Base-by-base conservation (phyloP, 1,284 basidiomycete species). In the Papiliotrema nemorosa region DNA sequence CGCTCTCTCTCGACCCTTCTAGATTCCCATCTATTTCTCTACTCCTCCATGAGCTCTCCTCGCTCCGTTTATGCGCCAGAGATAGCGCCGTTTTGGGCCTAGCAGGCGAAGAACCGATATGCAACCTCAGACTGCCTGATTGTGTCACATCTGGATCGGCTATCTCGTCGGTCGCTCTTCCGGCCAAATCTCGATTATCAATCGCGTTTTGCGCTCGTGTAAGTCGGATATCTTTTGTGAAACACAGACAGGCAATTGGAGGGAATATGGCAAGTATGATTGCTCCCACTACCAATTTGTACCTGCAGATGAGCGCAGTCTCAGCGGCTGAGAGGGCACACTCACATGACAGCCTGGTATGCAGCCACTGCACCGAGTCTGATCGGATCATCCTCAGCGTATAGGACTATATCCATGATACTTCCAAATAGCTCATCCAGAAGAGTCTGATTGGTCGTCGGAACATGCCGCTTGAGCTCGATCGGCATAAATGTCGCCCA, bases 281-380 rank as follows among this genome's bases (percentile, higher is more conserved):
- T 13, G 73, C 65, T 18, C 67, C 65, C 16, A 69, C 47, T 24
- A 72, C 68, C 13, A 72, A 61, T 13, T 58, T 57, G 56, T 63
- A 67, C 60, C 60, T 60, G 24, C 2, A 13, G 21, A 13, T 14
- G 14, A 18, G 27, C 22, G 34, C 27, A 29, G 3, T n/a, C n/a
- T n/a, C n/a, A n/a, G n/a, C n/a, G n/a, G n/a, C 6, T n/a, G 34
- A 25, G 16, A n/a, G 29, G 31, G n/a, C 25, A 24, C 7, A 59
- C 61, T 54, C 46, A 63, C 74, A 74, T 75, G 60, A 72, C 65
- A 37, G 54, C 47, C 38, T 72, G 67, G 58, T 75, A 76, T 12
- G 74, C 73, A 10, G 49, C 54, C 50, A 84, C 83, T 27, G 81
- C 82, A 49, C 83, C 84, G 49, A 80, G 73, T 22, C 83, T 78